These are phyloP conservation scores for Phytophthora sojae DNA, from an alignment of 352 stramenopile species.

Conservation along the genomic window DNA sequence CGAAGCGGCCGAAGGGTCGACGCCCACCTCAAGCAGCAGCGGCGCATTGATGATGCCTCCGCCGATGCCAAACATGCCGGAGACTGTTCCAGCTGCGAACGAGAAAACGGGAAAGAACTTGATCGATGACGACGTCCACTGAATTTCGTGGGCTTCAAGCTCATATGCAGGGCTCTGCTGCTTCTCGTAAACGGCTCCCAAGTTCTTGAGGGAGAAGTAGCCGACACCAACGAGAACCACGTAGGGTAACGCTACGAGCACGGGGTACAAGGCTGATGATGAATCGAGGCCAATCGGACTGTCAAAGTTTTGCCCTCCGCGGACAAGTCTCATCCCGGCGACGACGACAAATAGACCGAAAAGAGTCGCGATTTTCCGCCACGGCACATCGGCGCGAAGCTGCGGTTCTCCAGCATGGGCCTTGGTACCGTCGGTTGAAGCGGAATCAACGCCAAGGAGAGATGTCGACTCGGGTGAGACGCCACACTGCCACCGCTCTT, in stretches of 20 bases:
- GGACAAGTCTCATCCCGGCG: conserved; percentile 93
- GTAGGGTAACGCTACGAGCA: conserved; percentile 65
- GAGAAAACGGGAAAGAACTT: conserved; percentile 91
- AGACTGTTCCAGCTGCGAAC: conserved; percentile 91
- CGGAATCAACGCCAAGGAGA: conserved; percentile 20
- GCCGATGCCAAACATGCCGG: conserved; percentile 96
- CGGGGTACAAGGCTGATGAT: conserved; percentile 76
- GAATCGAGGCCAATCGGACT: conserved; percentile 92
- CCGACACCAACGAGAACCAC: conserved; percentile 81
- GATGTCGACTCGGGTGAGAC: conserved; percentile 25
- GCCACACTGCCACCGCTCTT: conserved; percentile 78
- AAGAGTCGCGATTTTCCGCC: conserved; percentile 85
- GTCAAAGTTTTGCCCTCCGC: conserved; percentile 88
- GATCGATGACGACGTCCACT: conserved; percentile 71
- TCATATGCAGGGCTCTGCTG: conserved; percentile 66
- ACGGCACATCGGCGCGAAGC: conserved; percentile 63
- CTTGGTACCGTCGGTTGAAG: conserved; percentile 11
- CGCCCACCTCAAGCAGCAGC: conserved; percentile 94
- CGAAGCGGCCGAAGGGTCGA: conserved; percentile 83
- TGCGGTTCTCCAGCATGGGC: conserved; percentile 31
- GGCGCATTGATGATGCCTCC: conserved; percentile 96
- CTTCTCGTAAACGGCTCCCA: conserved; percentile 50
- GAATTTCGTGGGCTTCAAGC: conserved; percentile 55
- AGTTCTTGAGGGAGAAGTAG: conserved; percentile 71
- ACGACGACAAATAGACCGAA: conserved; percentile 90